A percentile compares a stretch with the other conserved stretches of the same genome.
Conservation (phyloP, 345 rosid species). For the Abelmoschus esculentus region DNA sequence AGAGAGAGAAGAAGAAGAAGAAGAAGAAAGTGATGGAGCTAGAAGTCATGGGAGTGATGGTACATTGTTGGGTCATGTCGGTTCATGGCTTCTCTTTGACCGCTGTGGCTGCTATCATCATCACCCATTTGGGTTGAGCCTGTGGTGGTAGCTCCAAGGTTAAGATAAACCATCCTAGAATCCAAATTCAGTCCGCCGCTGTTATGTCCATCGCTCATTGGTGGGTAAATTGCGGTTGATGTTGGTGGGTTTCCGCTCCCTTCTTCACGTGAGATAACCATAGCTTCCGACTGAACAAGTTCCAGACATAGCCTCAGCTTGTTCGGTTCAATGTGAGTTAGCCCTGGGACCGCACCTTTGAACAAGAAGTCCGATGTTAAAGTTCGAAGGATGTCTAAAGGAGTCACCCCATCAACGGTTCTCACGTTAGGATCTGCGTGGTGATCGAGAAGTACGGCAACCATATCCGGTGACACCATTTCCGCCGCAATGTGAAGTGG, state of each 20-base stretch:
- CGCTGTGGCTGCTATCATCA: slow-evolving; percentile 41
- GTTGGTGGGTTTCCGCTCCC: slow-evolving; percentile 44
- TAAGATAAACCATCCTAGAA: slow-evolving; percentile 84
- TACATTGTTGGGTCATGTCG: slow-evolving; percentile 68
- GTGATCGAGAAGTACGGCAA: slow-evolving; percentile 86
- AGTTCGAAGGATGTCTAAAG: slow-evolving; percentile 82
- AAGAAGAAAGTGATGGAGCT: slow-evolving; percentile 18
- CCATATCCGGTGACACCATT: slow-evolving; percentile 99
- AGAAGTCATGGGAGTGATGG: slow-evolving; percentile 67
- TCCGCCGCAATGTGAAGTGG: slow-evolving; percentile 94
- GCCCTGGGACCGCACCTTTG: slow-evolving; percentile 96
- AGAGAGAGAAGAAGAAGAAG: neutral
- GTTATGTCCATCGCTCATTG: slow-evolving; percentile 58
- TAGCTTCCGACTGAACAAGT: slow-evolving; percentile 96
- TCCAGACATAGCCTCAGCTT: slow-evolving; percentile 92
- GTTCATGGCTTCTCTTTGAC: slow-evolving; percentile 49
- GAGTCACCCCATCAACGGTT: slow-evolving; percentile 90
- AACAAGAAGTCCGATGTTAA: slow-evolving; percentile 98
- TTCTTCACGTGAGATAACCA: slow-evolving; percentile 96
- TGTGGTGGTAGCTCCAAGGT: slow-evolving; percentile 76
- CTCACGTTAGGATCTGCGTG: slow-evolving; percentile 93
- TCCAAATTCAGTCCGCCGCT: slow-evolving; percentile 57
- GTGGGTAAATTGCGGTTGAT: slow-evolving; percentile 48
- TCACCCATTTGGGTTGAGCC: slow-evolving; percentile 55
- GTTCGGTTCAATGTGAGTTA: slow-evolving; percentile 89